Evolutionary conservation across 495 filamentous ascomycete species (phyloP).

Genomic region (Tuber magnatum): DNA sequence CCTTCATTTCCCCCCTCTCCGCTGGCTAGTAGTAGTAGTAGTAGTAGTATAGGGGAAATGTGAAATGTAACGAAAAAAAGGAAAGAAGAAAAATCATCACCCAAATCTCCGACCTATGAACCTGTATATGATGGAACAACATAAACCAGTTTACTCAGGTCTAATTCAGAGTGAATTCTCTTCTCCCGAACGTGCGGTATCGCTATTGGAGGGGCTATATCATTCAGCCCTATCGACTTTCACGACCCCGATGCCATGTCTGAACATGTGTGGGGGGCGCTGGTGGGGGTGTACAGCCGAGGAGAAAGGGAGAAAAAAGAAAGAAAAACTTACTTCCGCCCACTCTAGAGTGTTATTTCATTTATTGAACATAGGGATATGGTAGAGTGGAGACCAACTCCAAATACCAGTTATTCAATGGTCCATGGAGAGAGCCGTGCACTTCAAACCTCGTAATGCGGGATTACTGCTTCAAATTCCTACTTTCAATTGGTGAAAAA

Average conservation of each 20-base stretch:
- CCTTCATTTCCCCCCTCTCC: neutral
- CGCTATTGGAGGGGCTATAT: neutral
- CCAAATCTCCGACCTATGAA: neutral
- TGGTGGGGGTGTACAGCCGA: neutral
- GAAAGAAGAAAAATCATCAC: neutral
- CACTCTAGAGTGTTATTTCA: neutral
- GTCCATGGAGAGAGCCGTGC: neutral
- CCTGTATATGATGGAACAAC: neutral
- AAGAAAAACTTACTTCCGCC: neutral
- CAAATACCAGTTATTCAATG: neutral
- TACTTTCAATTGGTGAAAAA: neutral
- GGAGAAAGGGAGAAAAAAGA: neutral
- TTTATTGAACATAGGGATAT: neutral
- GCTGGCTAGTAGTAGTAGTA: neutral
- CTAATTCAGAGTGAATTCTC: neutral
- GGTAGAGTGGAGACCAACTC: neutral
- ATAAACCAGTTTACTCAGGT: constrained; percentile 1
- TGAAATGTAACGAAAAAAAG: neutral
- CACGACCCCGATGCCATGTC: neutral
- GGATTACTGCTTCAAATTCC: neutral
- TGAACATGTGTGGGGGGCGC: neutral
- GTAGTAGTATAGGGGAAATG: neutral
- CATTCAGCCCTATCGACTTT: constrained; percentile 1
- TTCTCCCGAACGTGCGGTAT: neutral
- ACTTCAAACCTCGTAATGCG: neutral